Evolutionary conservation across 352 stramenopile species (phyloP).

Genomic region (Pythium scleroteichum): DNA sequence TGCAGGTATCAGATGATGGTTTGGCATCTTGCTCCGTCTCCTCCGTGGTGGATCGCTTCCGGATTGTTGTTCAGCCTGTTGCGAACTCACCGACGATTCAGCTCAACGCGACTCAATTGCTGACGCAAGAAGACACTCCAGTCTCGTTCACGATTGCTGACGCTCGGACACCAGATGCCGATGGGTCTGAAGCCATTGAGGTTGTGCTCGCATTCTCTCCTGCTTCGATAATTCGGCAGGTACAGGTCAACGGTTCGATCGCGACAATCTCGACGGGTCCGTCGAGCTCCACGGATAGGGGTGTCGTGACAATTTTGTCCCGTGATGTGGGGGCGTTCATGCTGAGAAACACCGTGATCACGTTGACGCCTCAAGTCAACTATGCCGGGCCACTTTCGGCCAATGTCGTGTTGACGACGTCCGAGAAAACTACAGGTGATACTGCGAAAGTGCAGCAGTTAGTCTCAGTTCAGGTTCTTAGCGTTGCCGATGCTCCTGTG

Average conservation of each 20-base stretch:
- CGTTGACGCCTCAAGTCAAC: constrained; percentile 35
- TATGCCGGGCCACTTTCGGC: constrained; percentile 40
- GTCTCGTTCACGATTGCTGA: constrained; percentile 37
- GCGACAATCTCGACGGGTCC: constrained; percentile 8
- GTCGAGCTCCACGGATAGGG: constrained; percentile 4
- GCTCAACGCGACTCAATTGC: constrained; percentile 33
- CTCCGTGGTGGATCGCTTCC: constrained; percentile 30
- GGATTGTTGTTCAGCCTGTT: constrained; percentile 36
- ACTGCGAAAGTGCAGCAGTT: constrained; percentile 19
- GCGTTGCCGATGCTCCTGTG: constrained; percentile 40
- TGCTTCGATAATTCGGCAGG: constrained; percentile 28
- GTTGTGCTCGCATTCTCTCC: constrained; percentile 36
- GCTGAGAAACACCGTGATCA: constrained; percentile 27
- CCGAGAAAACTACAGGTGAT: constrained; percentile 32
- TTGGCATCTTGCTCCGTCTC: constrained; percentile 32
- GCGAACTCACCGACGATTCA: constrained; percentile 39
- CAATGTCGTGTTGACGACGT: constrained; percentile 34
- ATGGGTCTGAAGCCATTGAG: constrained; percentile 56
- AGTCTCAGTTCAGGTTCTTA: constrained; percentile 32
- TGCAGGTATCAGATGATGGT: constrained; percentile 12
- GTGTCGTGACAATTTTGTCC: constrained; percentile 27
- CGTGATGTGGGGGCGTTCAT: constrained; percentile 14
- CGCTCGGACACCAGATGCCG: constrained; percentile 40
- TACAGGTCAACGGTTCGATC: constrained; percentile 35
- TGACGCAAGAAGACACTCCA: constrained; percentile 37